Conservation (phyloP, 805 yeast genomes). For the Pichia sporocuriosa region DNA sequence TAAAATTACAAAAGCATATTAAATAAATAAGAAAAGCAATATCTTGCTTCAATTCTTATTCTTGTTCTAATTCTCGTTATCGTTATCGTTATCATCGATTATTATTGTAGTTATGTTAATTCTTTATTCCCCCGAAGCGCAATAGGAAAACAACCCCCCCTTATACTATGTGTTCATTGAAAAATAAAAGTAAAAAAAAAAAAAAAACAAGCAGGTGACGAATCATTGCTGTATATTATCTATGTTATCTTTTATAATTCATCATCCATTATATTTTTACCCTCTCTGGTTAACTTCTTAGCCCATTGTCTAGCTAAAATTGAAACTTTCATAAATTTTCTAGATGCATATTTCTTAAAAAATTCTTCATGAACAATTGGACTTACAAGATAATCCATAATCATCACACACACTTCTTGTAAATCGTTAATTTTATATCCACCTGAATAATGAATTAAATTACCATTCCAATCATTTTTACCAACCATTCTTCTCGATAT, state of each 20-base stretch:
- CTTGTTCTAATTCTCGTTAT: no score
- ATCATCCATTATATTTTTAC: conserved; percentile 36
- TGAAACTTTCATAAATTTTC: conserved; percentile 81
- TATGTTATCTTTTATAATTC: no score
- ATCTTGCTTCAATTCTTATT: no score
- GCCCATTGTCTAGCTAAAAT: conserved; percentile 82
- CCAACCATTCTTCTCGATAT: conserved; percentile 70
- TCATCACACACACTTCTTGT: conserved; percentile 62
- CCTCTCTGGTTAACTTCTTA: conserved; percentile 45
- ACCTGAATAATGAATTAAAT: conserved; percentile 85
- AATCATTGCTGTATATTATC: no score
- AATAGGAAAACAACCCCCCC: no score
- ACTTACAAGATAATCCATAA: conserved; percentile 67
- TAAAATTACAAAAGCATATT: no score
- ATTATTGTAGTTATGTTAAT: no score
- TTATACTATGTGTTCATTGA: neutral
- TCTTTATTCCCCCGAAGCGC: no score
- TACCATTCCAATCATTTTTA: conserved; percentile 69
- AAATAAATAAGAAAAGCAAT: no score
- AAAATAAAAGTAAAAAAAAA: neutral
- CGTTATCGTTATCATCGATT: no score
- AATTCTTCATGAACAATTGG: conserved; percentile 90
- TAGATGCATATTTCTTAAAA: conserved; percentile 85
- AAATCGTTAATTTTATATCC: conserved; percentile 74
- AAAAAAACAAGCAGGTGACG: neutral